Conservation (phyloP, 306 rosid genomes). For the Spatholobus suberectus region DNA sequence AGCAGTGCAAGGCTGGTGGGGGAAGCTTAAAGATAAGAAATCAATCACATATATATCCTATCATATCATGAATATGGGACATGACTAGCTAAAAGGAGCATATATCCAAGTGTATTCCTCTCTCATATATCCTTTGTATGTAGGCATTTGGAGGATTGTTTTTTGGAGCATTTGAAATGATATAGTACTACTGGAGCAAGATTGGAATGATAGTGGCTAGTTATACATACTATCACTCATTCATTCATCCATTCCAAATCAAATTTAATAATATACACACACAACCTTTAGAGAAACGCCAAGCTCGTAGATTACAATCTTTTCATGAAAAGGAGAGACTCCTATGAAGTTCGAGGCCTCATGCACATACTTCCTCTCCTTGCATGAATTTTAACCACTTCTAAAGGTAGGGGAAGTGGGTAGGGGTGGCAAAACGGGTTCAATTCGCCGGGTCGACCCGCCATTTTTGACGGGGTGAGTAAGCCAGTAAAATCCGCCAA, state of each 20-base stretch:
- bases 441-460: no score
- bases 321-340: slow-evolving; percentile 74
- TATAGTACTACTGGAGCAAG: slow-evolving; percentile 13
- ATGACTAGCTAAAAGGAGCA: slow-evolving; percentile 30
- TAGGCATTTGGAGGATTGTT: slow-evolving; percentile 36
- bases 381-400: slow-evolving; percentile 45
- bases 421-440: no score
- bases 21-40: slow-evolving; percentile 46
- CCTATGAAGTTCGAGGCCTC: slow-evolving; percentile 57
- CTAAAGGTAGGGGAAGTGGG: no score
- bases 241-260: slow-evolving; percentile 45
- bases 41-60: slow-evolving; percentile 43
- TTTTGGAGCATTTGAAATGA: slow-evolving; percentile 50
- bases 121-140: slow-evolving; percentile 28
- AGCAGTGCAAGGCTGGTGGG: slow-evolving; percentile 73
- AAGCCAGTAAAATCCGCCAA: no score
- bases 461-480: no score
- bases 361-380: slow-evolving; percentile 75
- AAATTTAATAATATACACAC: slow-evolving; percentile 33
- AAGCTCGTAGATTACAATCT: slow-evolving; percentile 56
- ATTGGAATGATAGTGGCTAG: slow-evolving; percentile 44
- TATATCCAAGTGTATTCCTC: background rate
- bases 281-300: slow-evolving; percentile 53
- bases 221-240: background rate
- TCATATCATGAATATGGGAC: slow-evolving; percentile 62